Conservation (phyloP, 2,329 filamentous ascomycete genomes). For the Aspergillus aculeatus region DNA sequence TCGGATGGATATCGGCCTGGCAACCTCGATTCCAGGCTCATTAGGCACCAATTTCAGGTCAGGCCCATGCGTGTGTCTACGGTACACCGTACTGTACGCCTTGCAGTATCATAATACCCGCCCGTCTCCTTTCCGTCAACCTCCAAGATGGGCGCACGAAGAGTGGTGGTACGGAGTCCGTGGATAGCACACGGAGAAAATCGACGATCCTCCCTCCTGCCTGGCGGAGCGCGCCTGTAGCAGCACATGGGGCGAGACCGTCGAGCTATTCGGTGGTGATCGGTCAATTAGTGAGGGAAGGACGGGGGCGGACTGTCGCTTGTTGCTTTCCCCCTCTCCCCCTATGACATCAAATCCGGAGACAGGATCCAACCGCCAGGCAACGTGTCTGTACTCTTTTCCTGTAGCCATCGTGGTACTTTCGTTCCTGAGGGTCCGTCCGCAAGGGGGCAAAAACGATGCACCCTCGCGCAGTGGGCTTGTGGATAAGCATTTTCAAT, state of each 20-base stretch:
- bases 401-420: background rate
- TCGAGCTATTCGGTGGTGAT: background rate
- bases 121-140: background rate
- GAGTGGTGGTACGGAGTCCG: background rate
- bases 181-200: background rate
- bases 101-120: background rate
- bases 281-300: background rate
- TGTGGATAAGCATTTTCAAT: background rate
- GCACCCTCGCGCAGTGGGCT: background rate
- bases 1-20: background rate
- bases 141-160: background rate
- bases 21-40: background rate
- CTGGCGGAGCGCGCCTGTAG: background rate
- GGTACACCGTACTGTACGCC: too few species aligned
- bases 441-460: slow-evolving; percentile 8
- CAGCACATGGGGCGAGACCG: background rate
- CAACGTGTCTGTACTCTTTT: slow-evolving; percentile 4
- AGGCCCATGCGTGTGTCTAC: background rate
- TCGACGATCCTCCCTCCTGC: too few species aligned
- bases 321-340: background rate
- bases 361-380: background rate
- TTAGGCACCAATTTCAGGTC: background rate
- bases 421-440: slow-evolving; percentile 1
- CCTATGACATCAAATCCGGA: background rate
- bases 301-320: background rate